A percentile compares a stretch with the other conserved stretches of the same genome.
Conservation (phyloP, 2,329 filamentous ascomycete species). For the Nigrospora sphaerica region DNA sequence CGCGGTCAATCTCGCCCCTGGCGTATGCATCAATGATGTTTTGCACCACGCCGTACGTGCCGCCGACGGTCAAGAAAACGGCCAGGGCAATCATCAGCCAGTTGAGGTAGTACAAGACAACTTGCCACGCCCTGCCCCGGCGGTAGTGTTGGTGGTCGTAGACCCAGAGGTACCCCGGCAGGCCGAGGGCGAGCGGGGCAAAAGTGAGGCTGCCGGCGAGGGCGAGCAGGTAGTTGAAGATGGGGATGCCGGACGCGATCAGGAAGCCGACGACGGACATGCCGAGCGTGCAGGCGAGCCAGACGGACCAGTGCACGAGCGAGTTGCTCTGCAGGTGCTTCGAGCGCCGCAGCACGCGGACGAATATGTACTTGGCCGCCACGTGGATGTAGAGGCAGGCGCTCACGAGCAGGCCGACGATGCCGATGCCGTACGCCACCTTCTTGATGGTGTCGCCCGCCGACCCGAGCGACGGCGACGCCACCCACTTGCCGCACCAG, state of each 20-base stretch:
- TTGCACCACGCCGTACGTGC: slow-evolving; percentile 38
- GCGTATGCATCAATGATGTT: slow-evolving; percentile 45
- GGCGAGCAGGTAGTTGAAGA: slow-evolving; percentile 23
- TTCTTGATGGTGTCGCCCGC: slow-evolving; percentile 54
- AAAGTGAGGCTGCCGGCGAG: slow-evolving; percentile 25
- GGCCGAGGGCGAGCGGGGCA: slow-evolving; percentile 24
- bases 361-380: slow-evolving; percentile 25
- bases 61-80: slow-evolving; percentile 29
- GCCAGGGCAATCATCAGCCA: slow-evolving; percentile 26
- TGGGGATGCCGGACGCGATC: slow-evolving; percentile 16
- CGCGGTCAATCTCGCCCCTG: slow-evolving; percentile 33
- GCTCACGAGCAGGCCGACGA: slow-evolving; percentile 44
- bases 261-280: slow-evolving; percentile 14
- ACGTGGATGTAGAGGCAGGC: slow-evolving; percentile 23
- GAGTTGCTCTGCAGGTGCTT: slow-evolving; percentile 21
- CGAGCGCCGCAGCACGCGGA: slow-evolving; percentile 21
- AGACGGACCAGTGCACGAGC: slow-evolving; percentile 19
- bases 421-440: slow-evolving; percentile 51
- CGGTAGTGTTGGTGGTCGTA: slow-evolving; percentile 25
- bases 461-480: slow-evolving; percentile 53
- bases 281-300: slow-evolving; percentile 17
- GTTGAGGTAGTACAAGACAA: slow-evolving; percentile 23
- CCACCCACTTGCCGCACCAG: slow-evolving; percentile 56
- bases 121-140: slow-evolving; percentile 16
- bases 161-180: slow-evolving; percentile 28